Evolutionary conservation across 2,329 filamentous ascomycete genomes (phyloP).

Genomic region (Apiospora hydei): DNA sequence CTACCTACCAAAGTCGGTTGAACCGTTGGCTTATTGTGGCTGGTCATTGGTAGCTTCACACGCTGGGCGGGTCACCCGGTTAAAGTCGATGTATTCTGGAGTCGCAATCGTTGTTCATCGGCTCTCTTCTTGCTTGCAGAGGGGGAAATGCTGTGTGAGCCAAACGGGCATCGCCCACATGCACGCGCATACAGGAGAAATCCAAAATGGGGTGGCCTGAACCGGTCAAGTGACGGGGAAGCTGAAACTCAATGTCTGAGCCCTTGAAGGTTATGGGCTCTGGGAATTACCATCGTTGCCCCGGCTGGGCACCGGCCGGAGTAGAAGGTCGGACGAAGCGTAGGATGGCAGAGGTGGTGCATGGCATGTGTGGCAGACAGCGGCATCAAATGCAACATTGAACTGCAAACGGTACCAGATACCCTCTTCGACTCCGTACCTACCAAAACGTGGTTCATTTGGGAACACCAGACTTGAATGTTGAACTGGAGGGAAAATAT

Average conservation of each 20-base stretch:
- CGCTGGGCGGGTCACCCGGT: not conserved
- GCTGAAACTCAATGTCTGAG: conserved; percentile 20
- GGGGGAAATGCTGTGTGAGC: not conserved
- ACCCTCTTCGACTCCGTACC: too few relatives aligned
- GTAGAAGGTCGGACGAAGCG: not conserved
- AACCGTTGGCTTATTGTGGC: conserved; percentile 6
- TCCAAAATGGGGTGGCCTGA: not conserved
- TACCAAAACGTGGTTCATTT: not conserved
- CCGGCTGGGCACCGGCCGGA: not conserved
- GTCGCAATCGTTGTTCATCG: not conserved
- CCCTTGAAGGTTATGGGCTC: not conserved
- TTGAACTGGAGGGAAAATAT: not conserved
- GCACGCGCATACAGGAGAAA: not conserved
- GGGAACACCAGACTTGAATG: not conserved
- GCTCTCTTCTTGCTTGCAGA: not conserved
- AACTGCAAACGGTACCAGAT: not conserved
- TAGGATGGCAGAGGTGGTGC: not conserved
- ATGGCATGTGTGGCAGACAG: not conserved
- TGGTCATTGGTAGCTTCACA: not conserved
- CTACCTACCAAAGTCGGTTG: not conserved
- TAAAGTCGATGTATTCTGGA: conserved; percentile 14
- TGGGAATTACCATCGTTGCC: not conserved
- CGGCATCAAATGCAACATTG: too few relatives aligned
- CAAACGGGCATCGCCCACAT: not conserved
- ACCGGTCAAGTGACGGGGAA: conserved; percentile 9